Conservation (phyloP, 2,329 filamentous ascomycete species). For the Ceratocystiopsis sp. region DNA sequence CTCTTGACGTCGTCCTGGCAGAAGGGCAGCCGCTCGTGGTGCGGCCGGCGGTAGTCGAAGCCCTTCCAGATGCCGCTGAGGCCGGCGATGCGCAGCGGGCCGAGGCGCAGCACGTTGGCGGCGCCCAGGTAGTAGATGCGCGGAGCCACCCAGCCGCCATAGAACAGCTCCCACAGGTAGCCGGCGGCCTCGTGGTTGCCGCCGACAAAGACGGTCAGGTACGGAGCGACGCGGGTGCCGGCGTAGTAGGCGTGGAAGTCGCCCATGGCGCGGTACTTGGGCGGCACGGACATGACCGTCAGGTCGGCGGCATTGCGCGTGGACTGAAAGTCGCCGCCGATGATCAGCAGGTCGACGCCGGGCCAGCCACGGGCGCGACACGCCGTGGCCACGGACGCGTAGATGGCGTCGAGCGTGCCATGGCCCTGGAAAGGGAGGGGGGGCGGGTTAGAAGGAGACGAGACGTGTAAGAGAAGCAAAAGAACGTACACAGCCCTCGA, state of each 20-base stretch:
- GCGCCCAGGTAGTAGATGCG: constrained; percentile 96
- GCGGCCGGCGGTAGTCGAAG: constrained; percentile 67
- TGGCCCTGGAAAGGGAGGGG: constrained; percentile 71
- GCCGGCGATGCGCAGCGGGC: constrained; percentile 72
- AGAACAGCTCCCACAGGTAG: constrained; percentile 81
- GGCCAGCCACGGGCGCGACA: constrained; percentile 60
- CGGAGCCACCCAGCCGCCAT: constrained; percentile 91
- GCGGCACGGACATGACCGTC: constrained; percentile 73
- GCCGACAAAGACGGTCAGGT: constrained; percentile 78
- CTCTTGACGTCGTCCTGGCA: constrained; percentile 56
- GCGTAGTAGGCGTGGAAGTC: constrained; percentile 94
- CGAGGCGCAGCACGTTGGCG: constrained; percentile 72
- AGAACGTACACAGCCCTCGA: constrained; percentile 66
- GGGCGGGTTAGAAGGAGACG: neutral
- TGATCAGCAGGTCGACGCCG: constrained; percentile 75
- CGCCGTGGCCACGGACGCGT: constrained; percentile 54
- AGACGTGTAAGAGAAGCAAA: neutral
- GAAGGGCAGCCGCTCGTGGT: constrained; percentile 78
- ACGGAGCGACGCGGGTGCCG: constrained; percentile 59
- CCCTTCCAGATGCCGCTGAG: constrained; percentile 93
- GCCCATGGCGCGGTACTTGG: constrained; percentile 72
- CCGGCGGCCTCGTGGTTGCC: constrained; percentile 93
- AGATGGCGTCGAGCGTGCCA: constrained; percentile 82
- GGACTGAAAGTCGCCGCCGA: constrained; percentile 91
- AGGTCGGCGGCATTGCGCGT: constrained; percentile 79